Percentiles rank a stretch among this genome's conserved stretches.
Conservation (phyloP, 2,329 filamentous ascomycete genomes). For the Alternaria angustiovoidea region DNA sequence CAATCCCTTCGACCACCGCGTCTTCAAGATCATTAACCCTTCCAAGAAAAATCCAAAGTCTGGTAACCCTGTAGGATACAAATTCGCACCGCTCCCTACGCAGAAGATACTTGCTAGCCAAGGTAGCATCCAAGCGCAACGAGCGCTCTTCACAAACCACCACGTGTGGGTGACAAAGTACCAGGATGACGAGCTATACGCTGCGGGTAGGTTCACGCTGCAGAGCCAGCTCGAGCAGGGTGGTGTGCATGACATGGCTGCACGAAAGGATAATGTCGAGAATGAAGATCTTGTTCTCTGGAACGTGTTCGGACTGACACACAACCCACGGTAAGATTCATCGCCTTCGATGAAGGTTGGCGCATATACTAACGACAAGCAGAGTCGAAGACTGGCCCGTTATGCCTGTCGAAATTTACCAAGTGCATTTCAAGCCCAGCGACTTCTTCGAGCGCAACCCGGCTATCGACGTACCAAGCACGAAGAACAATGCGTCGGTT, state of each 20-base stretch:
- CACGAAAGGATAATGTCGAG: slow-evolving; percentile 52
- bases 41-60: slow-evolving; percentile 55
- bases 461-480: slow-evolving; percentile 60
- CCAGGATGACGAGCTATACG: slow-evolving; percentile 60
- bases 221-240: slow-evolving; percentile 55
- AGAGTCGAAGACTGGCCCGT: slow-evolving; percentile 60
- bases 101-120: slow-evolving; percentile 60
- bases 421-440: slow-evolving; percentile 58
- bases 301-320: slow-evolving; percentile 60
- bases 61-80: slow-evolving; percentile 58
- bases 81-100: slow-evolving; percentile 57
- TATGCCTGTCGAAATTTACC: slow-evolving; percentile 59
- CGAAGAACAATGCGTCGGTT: slow-evolving; percentile 43
- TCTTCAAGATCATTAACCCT: slow-evolving; percentile 64
- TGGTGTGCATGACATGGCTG: slow-evolving; percentile 56
- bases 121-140: slow-evolving; percentile 55
- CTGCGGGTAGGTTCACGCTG: slow-evolving; percentile 58
- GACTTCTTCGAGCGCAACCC: slow-evolving; percentile 65
- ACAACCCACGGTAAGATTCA: slow-evolving; percentile 55
- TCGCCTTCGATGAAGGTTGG: background rate
- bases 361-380: background rate
- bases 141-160: slow-evolving; percentile 60
- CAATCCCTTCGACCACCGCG: slow-evolving; percentile 62
- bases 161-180: slow-evolving; percentile 65
- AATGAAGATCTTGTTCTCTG: slow-evolving; percentile 61